These are phyloP conservation scores for Strigomonas galati DNA, from an alignment of 208 protist genomes.

Conservation along the genomic window DNA sequence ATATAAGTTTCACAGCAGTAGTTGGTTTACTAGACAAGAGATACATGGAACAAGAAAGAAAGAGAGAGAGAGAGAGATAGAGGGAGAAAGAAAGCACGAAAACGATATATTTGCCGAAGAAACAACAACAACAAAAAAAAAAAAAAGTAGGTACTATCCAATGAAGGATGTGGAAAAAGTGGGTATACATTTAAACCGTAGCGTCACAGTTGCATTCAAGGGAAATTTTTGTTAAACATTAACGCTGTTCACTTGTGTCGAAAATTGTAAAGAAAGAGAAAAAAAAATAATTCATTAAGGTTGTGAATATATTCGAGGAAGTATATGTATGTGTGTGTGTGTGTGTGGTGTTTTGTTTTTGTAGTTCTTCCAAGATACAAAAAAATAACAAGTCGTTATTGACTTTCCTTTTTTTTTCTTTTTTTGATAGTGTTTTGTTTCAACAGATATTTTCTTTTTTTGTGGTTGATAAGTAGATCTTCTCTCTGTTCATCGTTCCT, in stretches of 20 bases:
- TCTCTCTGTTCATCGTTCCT: no score
- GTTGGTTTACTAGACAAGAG: not conserved
- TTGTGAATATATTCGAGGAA: no score
- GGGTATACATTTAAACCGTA: not conserved
- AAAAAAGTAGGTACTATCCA: not conserved
- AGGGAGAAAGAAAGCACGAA: not conserved
- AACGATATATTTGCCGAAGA: not conserved
- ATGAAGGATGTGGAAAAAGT: not conserved
- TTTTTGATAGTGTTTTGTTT: no score
- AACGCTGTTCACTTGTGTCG: not conserved
- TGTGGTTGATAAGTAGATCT: not conserved
- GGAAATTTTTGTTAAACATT: slow-evolving; percentile 1
- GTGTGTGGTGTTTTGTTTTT: no score
- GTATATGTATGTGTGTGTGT: no score
- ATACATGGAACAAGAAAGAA: not conserved
- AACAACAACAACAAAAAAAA: not conserved
- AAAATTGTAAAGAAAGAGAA: not conserved
- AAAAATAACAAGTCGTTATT: no score
- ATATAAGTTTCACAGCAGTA: not conserved
- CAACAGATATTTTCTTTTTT: no score
- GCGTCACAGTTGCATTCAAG: not conserved
- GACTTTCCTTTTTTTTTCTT: no score
- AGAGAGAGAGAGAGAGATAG: slow-evolving; percentile 10
- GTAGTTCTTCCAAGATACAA: no score
- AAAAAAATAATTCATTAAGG: no score